Percentiles rank a stretch among this genome's conserved stretches.
These are phyloP conservation scores for Emiliania huxleyi DNA, from an alignment of 78 protist species.

Conservation along the genomic window DNA sequence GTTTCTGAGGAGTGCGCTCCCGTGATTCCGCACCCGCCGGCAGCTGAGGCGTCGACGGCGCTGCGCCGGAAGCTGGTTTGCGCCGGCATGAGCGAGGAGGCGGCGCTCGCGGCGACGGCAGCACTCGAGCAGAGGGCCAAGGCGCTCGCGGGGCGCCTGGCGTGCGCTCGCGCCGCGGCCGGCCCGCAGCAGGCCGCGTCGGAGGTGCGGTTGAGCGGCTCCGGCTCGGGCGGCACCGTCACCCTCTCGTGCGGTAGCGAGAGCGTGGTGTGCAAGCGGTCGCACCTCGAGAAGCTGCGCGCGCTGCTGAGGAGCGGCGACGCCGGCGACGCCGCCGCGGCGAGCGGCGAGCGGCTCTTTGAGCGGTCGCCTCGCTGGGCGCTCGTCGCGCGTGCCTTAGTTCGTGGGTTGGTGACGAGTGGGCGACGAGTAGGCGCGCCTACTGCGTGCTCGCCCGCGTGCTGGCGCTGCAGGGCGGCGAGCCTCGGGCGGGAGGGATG, in stretches of 20 bases:
- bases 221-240: too few relatives aligned
- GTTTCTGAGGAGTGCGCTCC: neutral
- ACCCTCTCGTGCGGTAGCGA: neutral
- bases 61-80: neutral
- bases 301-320: too few relatives aligned
- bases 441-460: neutral
- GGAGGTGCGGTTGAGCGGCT: too few relatives aligned
- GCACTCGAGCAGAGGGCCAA: neutral
- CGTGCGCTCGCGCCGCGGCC: neutral
- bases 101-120: too few relatives aligned
- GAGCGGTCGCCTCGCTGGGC: neutral
- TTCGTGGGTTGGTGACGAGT: too few relatives aligned
- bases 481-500: neutral
- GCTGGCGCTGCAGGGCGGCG: neutral
- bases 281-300: neutral
- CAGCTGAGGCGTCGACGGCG: neutral
- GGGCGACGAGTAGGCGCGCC: neutral
- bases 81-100: too few relatives aligned
- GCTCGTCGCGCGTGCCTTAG: too few relatives aligned
- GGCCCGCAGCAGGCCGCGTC: neutral
- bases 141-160: neutral
- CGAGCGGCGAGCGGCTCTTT: neutral
- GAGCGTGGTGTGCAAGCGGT: neutral
- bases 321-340: neutral
- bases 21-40: neutral